These are phyloP conservation scores for Rhododendron molle DNA, from an alignment of 148 eudicot species.

Conservation along the genomic window DNA sequence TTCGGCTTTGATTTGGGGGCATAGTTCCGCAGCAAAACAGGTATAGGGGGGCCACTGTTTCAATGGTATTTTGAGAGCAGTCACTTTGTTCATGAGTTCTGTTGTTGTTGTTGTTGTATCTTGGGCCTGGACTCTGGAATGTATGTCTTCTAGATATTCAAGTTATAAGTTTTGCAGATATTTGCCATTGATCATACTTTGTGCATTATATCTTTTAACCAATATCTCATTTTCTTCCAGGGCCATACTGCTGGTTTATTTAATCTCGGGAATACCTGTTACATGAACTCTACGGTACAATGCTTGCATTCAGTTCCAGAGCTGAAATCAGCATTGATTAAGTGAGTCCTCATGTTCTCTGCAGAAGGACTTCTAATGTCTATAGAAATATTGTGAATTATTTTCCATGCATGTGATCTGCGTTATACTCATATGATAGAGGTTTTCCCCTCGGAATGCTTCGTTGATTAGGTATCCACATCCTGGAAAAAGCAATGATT, in stretches of 20 bases:
- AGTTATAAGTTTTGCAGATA: background rate
- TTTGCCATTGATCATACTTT: background rate
- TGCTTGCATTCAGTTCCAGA: conserved; percentile 97
- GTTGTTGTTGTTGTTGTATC: too few relatives aligned
- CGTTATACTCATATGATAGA: conserved; percentile 4
- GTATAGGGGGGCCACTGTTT: too few relatives aligned
- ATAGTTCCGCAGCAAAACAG: too few relatives aligned
- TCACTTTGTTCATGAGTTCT: too few relatives aligned
- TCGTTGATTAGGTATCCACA: conserved; percentile 62
- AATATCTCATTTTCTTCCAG: conserved; percentile 28
- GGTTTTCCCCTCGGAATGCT: background rate
- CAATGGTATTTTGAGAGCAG: too few relatives aligned
- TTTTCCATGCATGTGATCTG: background rate
- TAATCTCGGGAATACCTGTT: conserved; percentile 94
- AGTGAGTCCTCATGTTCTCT: conserved; percentile 39
- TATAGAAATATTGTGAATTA: background rate
- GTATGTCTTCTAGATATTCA: background rate
- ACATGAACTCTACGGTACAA: conserved; percentile 95
- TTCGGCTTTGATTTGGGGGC: too few relatives aligned
- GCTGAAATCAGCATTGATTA: conserved; percentile 76
- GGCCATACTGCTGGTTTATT: conserved; percentile 92
- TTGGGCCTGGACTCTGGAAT: background rate
- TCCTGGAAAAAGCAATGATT: conserved; percentile 62
- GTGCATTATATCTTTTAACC: background rate
- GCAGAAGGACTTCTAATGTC: background rate